Evolutionary conservation across 805 yeast species (phyloP), one percentile per base, ranked within the genome.

Genomic region (Saccharomycopsis babjevae): DNA sequence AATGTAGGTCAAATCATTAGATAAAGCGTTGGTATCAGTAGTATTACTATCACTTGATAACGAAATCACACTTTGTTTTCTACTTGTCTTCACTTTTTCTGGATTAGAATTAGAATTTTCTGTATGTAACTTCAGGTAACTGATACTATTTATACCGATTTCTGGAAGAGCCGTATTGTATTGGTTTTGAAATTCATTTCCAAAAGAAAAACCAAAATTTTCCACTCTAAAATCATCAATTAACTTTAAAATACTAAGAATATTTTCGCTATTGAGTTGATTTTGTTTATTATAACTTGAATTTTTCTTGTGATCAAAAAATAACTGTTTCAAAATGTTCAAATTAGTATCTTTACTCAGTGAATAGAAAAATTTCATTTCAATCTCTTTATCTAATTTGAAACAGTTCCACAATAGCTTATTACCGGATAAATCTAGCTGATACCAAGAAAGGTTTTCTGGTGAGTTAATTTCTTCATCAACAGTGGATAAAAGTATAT

Each of bases 371-470:
- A 62, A 62, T 36, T 62, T 58, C 46, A 58, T n/a, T 22, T 59
- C 52, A 18, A 62, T 39, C 22, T 60, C 54, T 30, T 36, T 56
- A 30, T 63, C 65, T 25, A 61, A 57, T 20, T 61, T 63, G 38
- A 63, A 56, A 46, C 65, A 63, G 15, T 59, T 18, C 65, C 65
- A 63, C 32, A 63, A 42, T 11, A 61, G 30, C 10, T 52, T 59
- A 52, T 46, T 50, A 15, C 57, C 55, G 18, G 28, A 20, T 16
- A 30, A 34, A 25, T 28, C n/a, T 15, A 25, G 25, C 16, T 56
- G 52, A 42, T 40, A 20, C 58, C 56, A 54, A 36, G 39, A 43
- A 20, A 50, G 43, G 39, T 50, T 59, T 15, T 30, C 43, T 28
- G 42, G 46, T 11, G 16, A 22, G 6, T 43, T 36, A 2, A 62